These are phyloP conservation scores for Isoetes engelmannii DNA, from an alignment of 83 land plant genomes.

Conservation along the genomic window DNA sequence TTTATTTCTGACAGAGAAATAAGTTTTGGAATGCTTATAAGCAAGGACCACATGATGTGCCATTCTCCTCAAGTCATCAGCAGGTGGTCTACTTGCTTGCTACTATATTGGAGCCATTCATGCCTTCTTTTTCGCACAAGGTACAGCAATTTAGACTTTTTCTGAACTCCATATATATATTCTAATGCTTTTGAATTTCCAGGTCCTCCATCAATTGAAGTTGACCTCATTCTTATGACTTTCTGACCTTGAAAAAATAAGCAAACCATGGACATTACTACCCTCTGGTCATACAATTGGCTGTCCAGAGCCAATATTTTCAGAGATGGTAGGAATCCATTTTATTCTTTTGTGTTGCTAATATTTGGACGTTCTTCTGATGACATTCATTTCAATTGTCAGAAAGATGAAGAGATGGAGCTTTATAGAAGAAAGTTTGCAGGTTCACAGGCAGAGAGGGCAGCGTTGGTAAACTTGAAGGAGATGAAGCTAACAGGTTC, in stretches of 20 bases:
- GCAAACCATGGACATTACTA: slow-evolving; percentile 64
- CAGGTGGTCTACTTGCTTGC: slow-evolving; percentile 78
- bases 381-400: slow-evolving; percentile 10
- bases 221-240: slow-evolving; percentile 53
- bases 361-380: neutral
- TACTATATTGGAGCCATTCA: slow-evolving; percentile 80
- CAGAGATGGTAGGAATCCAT: slow-evolving; percentile 56
- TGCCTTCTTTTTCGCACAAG: slow-evolving; percentile 87
- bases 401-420: slow-evolving; percentile 85
- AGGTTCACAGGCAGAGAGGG: slow-evolving; percentile 92
- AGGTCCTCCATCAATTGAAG: slow-evolving; percentile 81
- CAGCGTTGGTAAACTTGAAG: slow-evolving; percentile 30
- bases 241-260: slow-evolving; percentile 37
- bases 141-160: slow-evolving; percentile 25
- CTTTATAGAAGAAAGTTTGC: slow-evolving; percentile 56
- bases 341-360: neutral
- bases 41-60: slow-evolving; percentile 64
- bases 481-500: no score
- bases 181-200: slow-evolving; percentile 1
- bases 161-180: neutral
- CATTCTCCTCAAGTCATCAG: slow-evolving; percentile 73
- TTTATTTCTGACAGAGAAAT: slow-evolving; percentile 45
- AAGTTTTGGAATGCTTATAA: slow-evolving; percentile 93
- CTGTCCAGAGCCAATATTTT: slow-evolving; percentile 72
- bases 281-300: slow-evolving; percentile 86